Evolutionary conservation across 768 basidiomycete species (phyloP).

Genomic region (Lentinula aciculospora): DNA sequence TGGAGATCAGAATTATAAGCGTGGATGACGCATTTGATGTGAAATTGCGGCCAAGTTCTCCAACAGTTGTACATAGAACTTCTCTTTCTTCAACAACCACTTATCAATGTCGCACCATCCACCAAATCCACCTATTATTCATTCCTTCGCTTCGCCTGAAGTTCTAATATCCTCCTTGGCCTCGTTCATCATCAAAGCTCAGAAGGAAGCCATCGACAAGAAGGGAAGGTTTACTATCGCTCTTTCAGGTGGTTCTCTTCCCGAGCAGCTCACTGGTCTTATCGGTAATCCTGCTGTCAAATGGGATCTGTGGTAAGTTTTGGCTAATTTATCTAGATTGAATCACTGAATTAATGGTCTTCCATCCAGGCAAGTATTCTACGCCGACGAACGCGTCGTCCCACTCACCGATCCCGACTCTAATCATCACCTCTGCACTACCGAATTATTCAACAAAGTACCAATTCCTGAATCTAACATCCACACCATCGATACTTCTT

Average conservation of each 20-base stretch:
- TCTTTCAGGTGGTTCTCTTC: conserved; percentile 89
- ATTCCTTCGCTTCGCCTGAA: conserved; percentile 56
- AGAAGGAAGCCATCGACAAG: conserved; percentile 85
- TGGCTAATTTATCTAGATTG: not conserved
- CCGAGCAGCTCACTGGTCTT: conserved; percentile 73
- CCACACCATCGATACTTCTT: conserved; percentile 68
- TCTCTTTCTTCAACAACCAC: not conserved
- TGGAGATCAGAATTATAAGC: not conserved
- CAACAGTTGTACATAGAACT: too few species aligned
- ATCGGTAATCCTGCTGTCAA: conserved; percentile 58
- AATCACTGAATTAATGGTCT: not conserved
- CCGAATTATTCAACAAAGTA: conserved; percentile 76
- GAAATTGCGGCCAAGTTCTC: not conserved
- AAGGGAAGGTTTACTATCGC: conserved; percentile 90
- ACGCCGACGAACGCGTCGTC: conserved; percentile 93
- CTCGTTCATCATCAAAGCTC: conserved; percentile 77
- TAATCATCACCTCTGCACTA: conserved; percentile 75
- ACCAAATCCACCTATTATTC: conserved; percentile 65
- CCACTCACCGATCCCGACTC: conserved; percentile 91
- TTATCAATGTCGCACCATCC: conserved; percentile 32
- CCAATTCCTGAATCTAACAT: conserved; percentile 74
- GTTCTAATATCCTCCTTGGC: conserved; percentile 66
- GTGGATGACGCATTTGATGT: not conserved
- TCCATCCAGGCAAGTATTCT: conserved; percentile 85
- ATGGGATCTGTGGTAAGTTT: conserved; percentile 89